Evolutionary conservation across 1,284 basidiomycete species (phyloP).

Genomic region (Ceratobasidium sp.): DNA sequence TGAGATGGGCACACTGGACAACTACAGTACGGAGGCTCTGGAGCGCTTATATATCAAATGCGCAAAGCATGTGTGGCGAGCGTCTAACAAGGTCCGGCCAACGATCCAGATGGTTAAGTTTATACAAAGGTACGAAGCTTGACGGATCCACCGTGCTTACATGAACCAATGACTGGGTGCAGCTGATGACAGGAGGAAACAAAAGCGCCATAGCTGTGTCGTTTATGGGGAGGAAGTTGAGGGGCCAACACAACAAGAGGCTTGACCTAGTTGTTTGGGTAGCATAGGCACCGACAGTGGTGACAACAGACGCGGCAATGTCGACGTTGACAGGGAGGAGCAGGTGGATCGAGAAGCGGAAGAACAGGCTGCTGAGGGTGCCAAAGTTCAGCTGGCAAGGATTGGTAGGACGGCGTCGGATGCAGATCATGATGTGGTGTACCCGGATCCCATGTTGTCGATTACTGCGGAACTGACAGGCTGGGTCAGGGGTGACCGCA

Average conservation of each 20-base stretch:
- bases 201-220: background rate
- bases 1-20: conserved; percentile 46
- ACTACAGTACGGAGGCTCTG: conserved; percentile 46
- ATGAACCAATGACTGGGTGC: background rate
- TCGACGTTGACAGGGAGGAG: background rate
- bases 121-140: conserved; percentile 23
- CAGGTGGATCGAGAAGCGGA: background rate
- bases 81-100: conserved; percentile 26
- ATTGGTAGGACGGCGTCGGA: background rate
- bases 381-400: background rate
- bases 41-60: conserved; percentile 47
- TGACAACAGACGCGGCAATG: background rate
- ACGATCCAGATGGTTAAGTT: conserved; percentile 11
- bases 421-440: conserved; percentile 4
- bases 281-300: background rate
- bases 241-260: background rate
- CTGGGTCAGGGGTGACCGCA: background rate
- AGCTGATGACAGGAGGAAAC: background rate
- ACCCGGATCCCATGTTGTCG: background rate
- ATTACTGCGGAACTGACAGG: background rate
- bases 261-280: background rate
- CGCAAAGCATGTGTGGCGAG: conserved; percentile 22
- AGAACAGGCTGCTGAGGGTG: background rate
- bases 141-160: conserved; percentile 17
- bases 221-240: conserved; percentile 15